phyloP scores from a whole-genome alignment of 139 green algal species.

The Chlorella vulgaris region DNA sequence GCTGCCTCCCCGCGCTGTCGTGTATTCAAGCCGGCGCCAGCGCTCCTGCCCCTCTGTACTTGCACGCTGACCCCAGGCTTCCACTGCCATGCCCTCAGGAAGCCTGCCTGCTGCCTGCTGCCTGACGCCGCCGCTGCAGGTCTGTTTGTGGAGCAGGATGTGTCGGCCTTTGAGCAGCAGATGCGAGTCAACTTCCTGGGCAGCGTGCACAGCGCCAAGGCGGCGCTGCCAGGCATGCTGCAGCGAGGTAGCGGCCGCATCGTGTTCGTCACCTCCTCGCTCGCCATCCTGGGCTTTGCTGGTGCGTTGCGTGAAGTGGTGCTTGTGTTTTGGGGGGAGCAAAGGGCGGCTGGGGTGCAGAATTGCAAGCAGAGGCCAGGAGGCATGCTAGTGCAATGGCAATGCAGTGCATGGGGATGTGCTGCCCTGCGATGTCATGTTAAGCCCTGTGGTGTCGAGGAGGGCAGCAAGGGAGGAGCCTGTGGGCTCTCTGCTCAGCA shows the following conservation, averaged over 20 bases:
- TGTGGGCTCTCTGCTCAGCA: neutral
- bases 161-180: constrained; percentile 50
- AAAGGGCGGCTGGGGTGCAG: no score
- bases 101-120: neutral
- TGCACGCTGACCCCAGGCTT: no score
- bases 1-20: no score
- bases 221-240: constrained; percentile 74
- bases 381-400: neutral
- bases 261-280: constrained; percentile 61
- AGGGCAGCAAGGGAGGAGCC: neutral
- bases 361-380: no score
- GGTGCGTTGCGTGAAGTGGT: neutral
- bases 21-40: no score
- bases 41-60: no score
- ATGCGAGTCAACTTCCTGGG: constrained; percentile 89
- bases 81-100: no score
- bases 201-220: constrained; percentile 61
- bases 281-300: constrained; percentile 60
- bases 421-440: no score
- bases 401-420: neutral
- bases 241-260: constrained; percentile 66
- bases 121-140: constrained; percentile 40
- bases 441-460: no score
- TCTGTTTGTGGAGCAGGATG: constrained; percentile 70
- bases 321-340: no score